These are phyloP conservation scores for Acanthamoeba castellanii DNA, from an alignment of 208 protist genomes.

Conservation along the genomic window DNA sequence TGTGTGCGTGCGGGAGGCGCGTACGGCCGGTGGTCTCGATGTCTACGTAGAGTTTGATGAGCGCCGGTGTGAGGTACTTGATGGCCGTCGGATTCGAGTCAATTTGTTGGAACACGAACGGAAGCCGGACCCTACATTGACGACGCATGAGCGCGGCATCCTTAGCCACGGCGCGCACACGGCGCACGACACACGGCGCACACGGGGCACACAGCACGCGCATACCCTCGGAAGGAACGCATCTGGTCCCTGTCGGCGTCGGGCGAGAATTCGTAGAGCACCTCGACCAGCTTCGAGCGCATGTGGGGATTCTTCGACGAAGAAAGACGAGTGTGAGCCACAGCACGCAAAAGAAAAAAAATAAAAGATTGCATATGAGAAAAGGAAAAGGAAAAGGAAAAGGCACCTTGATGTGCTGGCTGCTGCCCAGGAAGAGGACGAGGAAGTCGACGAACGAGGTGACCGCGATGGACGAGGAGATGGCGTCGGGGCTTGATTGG, in stretches of 20 bases:
- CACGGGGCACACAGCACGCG: too few species aligned
- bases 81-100: constrained; percentile 40
- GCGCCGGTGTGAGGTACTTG: constrained; percentile 49
- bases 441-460: constrained; percentile 66
- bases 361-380: background rate
- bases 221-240: background rate
- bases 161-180: background rate
- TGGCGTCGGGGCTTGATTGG: constrained; percentile 32
- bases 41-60: constrained; percentile 72
- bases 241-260: constrained; percentile 27
- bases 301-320: constrained; percentile 61
- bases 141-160: background rate
- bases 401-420: constrained; percentile 43
- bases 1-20: background rate
- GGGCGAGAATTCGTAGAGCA: constrained; percentile 74
- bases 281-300: constrained; percentile 63
- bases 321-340: background rate
- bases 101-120: constrained; percentile 65
- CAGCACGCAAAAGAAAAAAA: background rate
- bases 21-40: constrained; percentile 72
- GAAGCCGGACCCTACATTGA: constrained; percentile 35
- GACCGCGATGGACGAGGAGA: constrained; percentile 47
- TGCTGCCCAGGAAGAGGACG: constrained; percentile 64
- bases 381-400: background rate
- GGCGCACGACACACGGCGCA: too few species aligned